These are phyloP conservation scores for Atalantia buxifolia DNA, from an alignment of 345 rosid species.

Conservation along the genomic window DNA sequence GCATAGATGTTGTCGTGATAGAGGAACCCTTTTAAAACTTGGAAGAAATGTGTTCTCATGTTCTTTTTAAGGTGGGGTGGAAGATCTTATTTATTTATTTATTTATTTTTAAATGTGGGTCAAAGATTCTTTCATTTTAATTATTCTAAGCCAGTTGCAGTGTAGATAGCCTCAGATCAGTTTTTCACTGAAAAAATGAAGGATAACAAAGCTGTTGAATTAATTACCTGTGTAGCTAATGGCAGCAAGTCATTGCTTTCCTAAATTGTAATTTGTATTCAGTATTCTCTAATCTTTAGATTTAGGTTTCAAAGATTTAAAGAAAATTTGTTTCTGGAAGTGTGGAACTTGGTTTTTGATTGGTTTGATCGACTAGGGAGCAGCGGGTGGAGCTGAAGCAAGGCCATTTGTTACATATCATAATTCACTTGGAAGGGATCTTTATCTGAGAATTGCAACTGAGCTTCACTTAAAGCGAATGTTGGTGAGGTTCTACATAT, in stretches of 20 bases:
- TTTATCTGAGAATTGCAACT: slow-evolving; percentile 89
- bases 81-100: neutral
- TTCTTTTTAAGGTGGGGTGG: neutral
- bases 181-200: neutral
- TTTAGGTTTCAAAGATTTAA: neutral
- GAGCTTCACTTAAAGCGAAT: slow-evolving; percentile 97
- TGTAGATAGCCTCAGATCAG: neutral
- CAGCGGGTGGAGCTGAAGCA: slow-evolving; percentile 99
- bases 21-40: neutral
- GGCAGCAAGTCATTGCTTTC: neutral
- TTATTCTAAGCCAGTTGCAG: neutral
- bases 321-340: slow-evolving; percentile 8
- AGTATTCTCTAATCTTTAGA: neutral
- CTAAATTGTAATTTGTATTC: neutral
- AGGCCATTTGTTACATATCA: slow-evolving; percentile 91
- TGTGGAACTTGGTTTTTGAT: slow-evolving; percentile 34
- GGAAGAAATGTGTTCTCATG: neutral
- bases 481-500: slow-evolving; percentile 56
- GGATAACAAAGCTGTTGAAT: neutral
- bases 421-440: slow-evolving; percentile 93
- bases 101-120: neutral
- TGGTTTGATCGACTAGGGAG: slow-evolving; percentile 66
- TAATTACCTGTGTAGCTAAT: neutral
- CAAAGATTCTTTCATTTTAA: neutral
- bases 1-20: neutral